Conservation (phyloP, 352 stramenopile genomes). For the Thalassiosira ordinaria region DNA sequence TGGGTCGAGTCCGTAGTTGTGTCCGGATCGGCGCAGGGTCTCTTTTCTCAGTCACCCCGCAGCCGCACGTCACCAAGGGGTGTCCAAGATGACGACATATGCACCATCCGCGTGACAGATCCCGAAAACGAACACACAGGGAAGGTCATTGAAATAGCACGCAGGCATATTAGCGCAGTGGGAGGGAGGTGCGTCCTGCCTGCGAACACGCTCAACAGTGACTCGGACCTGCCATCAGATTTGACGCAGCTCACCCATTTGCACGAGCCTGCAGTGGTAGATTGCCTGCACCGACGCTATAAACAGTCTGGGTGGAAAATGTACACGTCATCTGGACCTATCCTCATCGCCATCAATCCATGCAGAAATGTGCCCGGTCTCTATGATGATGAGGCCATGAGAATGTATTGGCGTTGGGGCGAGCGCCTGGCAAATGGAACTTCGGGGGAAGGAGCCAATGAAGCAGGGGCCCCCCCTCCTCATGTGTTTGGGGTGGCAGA, state of each 20-base stretch:
- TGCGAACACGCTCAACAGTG: conserved; percentile 15
- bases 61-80: background rate
- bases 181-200: conserved; percentile 25
- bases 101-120: conserved; percentile 38
- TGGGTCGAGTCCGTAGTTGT: conserved; percentile 45
- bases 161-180: conserved; percentile 17
- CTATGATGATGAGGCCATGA: too few species aligned
- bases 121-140: conserved; percentile 22
- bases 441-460: too few species aligned
- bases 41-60: conserved; percentile 4
- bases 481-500: conserved; percentile 84
- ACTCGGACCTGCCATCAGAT: background rate
- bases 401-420: too few species aligned
- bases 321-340: too few species aligned
- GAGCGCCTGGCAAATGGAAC: too few species aligned
- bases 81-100: conserved; percentile 3
- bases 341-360: too few species aligned
- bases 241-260: too few species aligned
- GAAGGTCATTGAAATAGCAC: conserved; percentile 24
- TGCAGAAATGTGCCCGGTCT: too few species aligned
- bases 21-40: conserved; percentile 18
- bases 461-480: conserved; percentile 1
- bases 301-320: too few species aligned
- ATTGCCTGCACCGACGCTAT: too few species aligned
- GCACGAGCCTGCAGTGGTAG: too few species aligned